Evolutionary conservation across 768 basidiomycete species (phyloP), one percentile per base, ranked within the genome.

Genomic region (Termitomyces titanicus): DNA sequence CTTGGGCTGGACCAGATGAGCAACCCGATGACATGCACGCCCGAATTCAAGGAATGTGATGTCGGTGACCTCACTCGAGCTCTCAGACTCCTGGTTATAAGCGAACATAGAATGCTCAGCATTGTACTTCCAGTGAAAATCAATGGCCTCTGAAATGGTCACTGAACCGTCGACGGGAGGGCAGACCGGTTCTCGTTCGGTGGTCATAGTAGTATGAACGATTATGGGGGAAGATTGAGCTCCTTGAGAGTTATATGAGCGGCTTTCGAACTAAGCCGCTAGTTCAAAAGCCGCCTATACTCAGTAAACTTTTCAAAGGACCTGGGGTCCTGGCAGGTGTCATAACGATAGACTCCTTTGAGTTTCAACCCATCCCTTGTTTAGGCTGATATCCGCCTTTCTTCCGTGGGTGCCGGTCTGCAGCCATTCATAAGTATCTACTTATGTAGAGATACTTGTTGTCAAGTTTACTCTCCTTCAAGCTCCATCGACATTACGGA

Each of bases 1-100:
- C 5, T 52, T 40, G 0, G 72, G 72, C 11, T 72, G 65, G 22
- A 76, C 34, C 17, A 61, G 55, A 45, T 70, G 69, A 0, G 74
- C 73, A 24, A 70, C 61, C 3, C 74, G 69, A 49, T 78, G 72
- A 34, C 67, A 69, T 1, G 75, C 77, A 12, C 70, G 71, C 17
- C 65, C 66, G 52, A 76, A 79, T 45, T 79, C 74, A 9, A 74
- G 51, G 40, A 66, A 69, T 1, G 69, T 65, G 17, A 79, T 64
- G 20, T 59, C 40, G 0, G 58, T 58, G 40, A 66, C 45, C 3
- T 64, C 51, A 9, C 55, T 48, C 17, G 56, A 57, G 37, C 51
- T 51, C n/a, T n/a, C n/a, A n/a, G 17, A 64, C 64, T 22, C 48
- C 40, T n/a, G n/a, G 47, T 39, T 58, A 43, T 58, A 68, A 18